phyloP scores from a whole-genome alignment of 306 rosid genomes.

The Pueraria montana region DNA sequence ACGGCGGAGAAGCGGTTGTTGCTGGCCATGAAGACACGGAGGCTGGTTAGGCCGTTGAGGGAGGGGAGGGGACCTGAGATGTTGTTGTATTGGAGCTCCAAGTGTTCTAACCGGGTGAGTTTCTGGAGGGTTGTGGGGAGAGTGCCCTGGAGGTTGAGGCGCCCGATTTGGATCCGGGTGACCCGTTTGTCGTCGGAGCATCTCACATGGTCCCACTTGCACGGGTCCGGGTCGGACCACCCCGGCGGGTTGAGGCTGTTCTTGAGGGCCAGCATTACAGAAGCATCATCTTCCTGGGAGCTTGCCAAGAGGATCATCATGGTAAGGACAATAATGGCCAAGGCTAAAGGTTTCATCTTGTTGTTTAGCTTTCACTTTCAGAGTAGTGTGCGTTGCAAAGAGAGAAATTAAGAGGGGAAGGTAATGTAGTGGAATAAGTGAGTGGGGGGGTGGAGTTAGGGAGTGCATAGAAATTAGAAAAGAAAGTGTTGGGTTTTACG shows the following conservation, averaged over 20 bases:
- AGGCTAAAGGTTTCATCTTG: background rate
- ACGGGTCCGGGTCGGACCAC: conserved; percentile 77
- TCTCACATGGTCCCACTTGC: conserved; percentile 60
- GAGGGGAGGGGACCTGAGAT: conserved; percentile 81
- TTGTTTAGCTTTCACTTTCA: background rate
- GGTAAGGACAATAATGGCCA: conserved; percentile 24
- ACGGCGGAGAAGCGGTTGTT: conserved; percentile 64
- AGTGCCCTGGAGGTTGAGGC: conserved; percentile 62
- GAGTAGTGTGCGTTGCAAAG: background rate
- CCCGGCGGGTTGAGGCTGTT: conserved; percentile 60
- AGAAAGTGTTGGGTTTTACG: background rate
- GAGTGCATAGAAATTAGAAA: background rate
- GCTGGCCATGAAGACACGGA: conserved; percentile 65
- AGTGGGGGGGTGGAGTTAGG: no score
- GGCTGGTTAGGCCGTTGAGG: conserved; percentile 57
- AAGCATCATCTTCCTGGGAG: conserved; percentile 64
- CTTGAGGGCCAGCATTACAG: conserved; percentile 70
- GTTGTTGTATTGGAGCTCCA: conserved; percentile 87
- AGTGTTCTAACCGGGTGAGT: conserved; percentile 63
- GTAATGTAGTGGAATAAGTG: no score
- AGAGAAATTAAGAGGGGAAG: no score
- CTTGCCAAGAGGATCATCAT: conserved; percentile 10
- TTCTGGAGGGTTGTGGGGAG: conserved; percentile 59
- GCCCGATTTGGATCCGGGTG: conserved; percentile 78
- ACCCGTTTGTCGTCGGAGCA: conserved; percentile 64